Evolutionary conservation across 371 early-diverging fungal species (phyloP), one percentile per base, ranked within the genome.

Genomic region (Apophysomyces elegans): DNA sequence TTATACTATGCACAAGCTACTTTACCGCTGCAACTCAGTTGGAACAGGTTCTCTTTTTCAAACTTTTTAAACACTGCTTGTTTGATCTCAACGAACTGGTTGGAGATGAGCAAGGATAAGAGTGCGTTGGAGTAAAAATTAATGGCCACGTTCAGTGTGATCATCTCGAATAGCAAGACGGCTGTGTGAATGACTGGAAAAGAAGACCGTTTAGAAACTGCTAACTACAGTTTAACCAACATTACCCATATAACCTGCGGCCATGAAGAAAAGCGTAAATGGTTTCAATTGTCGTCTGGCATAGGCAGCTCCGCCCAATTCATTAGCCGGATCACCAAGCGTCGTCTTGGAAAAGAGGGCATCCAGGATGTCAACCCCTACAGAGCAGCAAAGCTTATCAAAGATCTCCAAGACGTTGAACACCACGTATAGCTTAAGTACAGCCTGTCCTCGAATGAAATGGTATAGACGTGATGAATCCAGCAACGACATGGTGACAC

Each of bases 1-100:
- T 50, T 9, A 43, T 59, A 13, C 45, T 32, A 61, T 69, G 21
- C 50, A 32, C 50, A 2, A n/a, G 14, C 16, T 43, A 47, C 36
- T 81, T 66, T 82, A 93, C 93, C 95, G 50, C 90, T 88, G 73
- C 97, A 97, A 21, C 89, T 86, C 21, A 98, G 70, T 70, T 98
- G 97, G 74, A 98, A 99, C 59, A 99, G 79, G 70, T 96, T 96
- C 68, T 97, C 98, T 68, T 89, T 88, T 77, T 98, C 99, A 84
- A 95, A 97, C 63, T 88, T 88, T 69, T 99, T 99, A 68, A 98
- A 98, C 1, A 99, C 98, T 58, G 89, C 89, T 67, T 94, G 89
- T 71, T 99, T 99, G 75, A 99, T 96, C 73, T 99, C 99, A 13
- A 96, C 95, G 86, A 99, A 99, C 78, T 98, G 99, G 66, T 98